Percentiles rank a stretch among this genome's conserved stretches.
phyloP scores from a whole-genome alignment of 2,329 filamentous ascomycete genomes.

The Ceratocystis lukuohia region DNA sequence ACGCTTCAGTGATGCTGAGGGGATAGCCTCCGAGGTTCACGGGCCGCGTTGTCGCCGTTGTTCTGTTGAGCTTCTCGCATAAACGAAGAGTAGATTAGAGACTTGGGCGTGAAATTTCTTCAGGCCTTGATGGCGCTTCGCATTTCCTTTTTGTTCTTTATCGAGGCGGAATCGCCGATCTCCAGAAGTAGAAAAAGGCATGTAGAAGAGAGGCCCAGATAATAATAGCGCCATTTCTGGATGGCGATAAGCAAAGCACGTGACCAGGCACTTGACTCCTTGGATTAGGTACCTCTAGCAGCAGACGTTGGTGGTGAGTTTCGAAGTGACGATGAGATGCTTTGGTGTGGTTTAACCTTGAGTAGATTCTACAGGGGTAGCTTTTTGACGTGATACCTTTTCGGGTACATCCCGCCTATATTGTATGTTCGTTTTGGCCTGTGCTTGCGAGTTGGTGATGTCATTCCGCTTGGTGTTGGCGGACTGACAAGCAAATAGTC shows the following conservation, averaged over 20 bases:
- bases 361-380: neutral
- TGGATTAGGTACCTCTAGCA: neutral
- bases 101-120: neutral
- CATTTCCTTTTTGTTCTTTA: neutral
- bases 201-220: too few relatives aligned
- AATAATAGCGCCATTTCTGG: slow-evolving; percentile 1
- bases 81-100: neutral
- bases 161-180: neutral
- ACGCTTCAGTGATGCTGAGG: too few relatives aligned
- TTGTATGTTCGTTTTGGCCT: neutral
- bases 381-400: neutral
- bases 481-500: too few relatives aligned
- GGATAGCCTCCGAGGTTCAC: too few relatives aligned
- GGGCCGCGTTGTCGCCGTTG: too few relatives aligned
- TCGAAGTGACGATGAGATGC: too few relatives aligned
- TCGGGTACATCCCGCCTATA: neutral
- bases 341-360: neutral
- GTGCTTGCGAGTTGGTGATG: neutral
- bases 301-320: neutral
- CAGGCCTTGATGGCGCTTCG: neutral
- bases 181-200: neutral
- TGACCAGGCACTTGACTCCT: neutral
- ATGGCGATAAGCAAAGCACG: neutral
- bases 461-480: neutral
- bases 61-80: too few relatives aligned